Conservation (phyloP, 768 basidiomycete genomes). For the Tephrocybe sp. region DNA sequence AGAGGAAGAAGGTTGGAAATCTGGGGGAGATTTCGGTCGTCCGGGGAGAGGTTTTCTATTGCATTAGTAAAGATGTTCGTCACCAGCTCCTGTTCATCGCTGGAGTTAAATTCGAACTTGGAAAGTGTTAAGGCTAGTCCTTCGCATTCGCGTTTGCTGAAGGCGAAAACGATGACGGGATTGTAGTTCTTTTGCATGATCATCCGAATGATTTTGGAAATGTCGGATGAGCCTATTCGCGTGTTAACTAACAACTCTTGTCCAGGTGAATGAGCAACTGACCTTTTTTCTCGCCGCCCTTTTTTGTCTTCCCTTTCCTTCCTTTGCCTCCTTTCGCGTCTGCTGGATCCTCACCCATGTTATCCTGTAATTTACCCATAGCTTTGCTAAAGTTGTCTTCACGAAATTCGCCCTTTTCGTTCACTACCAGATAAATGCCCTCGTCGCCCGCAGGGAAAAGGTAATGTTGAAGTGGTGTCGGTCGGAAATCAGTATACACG, state of each 20-base stretch:
- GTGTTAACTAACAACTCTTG: neutral
- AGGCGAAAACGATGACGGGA: constrained; percentile 97
- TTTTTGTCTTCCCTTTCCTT: constrained; percentile 87
- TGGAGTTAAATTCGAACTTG: constrained; percentile 94
- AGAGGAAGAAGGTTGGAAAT: constrained; percentile 91
- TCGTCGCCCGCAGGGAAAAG: constrained; percentile 96
- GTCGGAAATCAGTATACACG: constrained; percentile 98
- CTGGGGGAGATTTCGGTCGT: constrained; percentile 89
- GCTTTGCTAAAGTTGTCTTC: constrained; percentile 98
- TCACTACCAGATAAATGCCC: constrained; percentile 97
- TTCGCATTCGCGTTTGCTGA: constrained; percentile 98
- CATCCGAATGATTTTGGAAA: constrained; percentile 97
- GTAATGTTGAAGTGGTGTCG: constrained; percentile 97
- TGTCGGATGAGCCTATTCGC: constrained; percentile 76
- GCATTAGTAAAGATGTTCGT: constrained; percentile 92
- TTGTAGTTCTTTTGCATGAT: constrained; percentile 98
- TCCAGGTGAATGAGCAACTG: constrained; percentile 8
- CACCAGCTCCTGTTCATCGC: constrained; percentile 88
- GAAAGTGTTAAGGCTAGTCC: constrained; percentile 85
- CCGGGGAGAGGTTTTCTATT: constrained; percentile 81
- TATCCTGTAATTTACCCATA: constrained; percentile 90
- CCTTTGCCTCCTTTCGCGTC: constrained; percentile 83
- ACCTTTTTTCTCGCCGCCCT: constrained; percentile 95
- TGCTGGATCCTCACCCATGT: constrained; percentile 87
- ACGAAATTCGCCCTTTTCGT: constrained; percentile 94